Evolutionary conservation across 2,329 filamentous ascomycete genomes (phyloP), one percentile per base, ranked within the genome.

Genomic region (Canariomyces notabilis): DNA sequence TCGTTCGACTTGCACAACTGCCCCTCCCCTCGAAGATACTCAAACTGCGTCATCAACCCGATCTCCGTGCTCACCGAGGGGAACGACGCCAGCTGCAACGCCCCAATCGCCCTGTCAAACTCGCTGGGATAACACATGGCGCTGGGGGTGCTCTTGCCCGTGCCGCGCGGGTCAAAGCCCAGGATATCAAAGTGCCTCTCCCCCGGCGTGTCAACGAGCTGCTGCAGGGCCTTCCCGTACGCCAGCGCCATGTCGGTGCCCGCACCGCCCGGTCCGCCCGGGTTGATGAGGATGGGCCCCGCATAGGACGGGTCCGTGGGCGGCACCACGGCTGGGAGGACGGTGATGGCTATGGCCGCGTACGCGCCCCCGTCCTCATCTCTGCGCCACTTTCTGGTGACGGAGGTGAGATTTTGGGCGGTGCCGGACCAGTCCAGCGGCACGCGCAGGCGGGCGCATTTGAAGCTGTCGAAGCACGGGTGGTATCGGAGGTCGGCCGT

Each of bases 91-190:
- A 6, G 6, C 12, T 36, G 37, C 21, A 50, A 5, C 11, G 14
- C 34, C 6, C 42, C 35, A 3, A 31, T 29, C 1, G 26, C 12
- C 5, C 50, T 38, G 6, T 37, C 35, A 14, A 45, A 42, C 18
- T 42, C 41, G 2, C 5, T 19, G 4, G 7, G 6, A 33, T 49
- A 71, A 50, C 68, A 72, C 48, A 67, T 59, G n/a, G 64, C 63
- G 26, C 57, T 52, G 1, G 68, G 69, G 1, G 61, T 65, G 5
- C 64, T 70, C 21, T 57, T 59, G 21, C 64, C 65, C 40, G 67
- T 60, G 44, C 71, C 71, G 15, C 72, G 65, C 2, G 72, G 72
- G 53, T 75, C 72, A 43, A 74, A 73, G 1, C 69, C 67, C 39
- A 75, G 62, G 14, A 74, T 57, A 46, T 74, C 70, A 49, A 65